Evolutionary conservation across 768 basidiomycete species (phyloP), one percentile per base, ranked within the genome.

Genomic region (Mycena rosella): DNA sequence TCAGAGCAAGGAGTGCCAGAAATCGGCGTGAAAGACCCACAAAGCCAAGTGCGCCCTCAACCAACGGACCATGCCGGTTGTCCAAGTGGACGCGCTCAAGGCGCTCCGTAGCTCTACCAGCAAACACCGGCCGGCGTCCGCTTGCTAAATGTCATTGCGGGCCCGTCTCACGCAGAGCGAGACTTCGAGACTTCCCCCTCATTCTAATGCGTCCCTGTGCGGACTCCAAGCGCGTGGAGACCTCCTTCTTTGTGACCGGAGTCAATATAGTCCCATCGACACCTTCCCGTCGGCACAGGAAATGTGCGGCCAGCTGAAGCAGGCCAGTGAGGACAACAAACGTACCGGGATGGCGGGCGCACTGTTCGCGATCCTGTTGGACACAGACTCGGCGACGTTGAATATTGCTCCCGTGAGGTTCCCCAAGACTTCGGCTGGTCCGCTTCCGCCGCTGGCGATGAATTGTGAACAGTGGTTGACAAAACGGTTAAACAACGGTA

Each of bases 1-100:
- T 34, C 44, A 62, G 52, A 62, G 61, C 52, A 62, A 54, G n/a
- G 30, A 44, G 5, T 62, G 61, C 8, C 61, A 53, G 42, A 44
- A 11, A 30, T n/a, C 51, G 4, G 60, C 52, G 1, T 61, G 60
- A 49, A 61, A 61, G 49, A 52, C 38, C 24, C 60, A 61, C 38
- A 53, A 61, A 38, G 27, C 27, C 2, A 61, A 61, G n/a, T 61
- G 60, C 53, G 26, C 30, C 1, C 36, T 61, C 9, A 61, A 61
- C 17, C 60, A 52, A 40, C 36, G 49, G 4, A 11, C 22, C 20
- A 34, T 6, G 18, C 51, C 49, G 2, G 27, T 14, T 17, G 36
- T n/a, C 49, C 36, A 30, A n/a, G 24, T 24, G 38, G 60, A 61
- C 24, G 15, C 60, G 8, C 14, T 44, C 18, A 61, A 61, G 40